phyloP scores from a whole-genome alignment of 257 asterid species.

The Linaria vulgaris region DNA sequence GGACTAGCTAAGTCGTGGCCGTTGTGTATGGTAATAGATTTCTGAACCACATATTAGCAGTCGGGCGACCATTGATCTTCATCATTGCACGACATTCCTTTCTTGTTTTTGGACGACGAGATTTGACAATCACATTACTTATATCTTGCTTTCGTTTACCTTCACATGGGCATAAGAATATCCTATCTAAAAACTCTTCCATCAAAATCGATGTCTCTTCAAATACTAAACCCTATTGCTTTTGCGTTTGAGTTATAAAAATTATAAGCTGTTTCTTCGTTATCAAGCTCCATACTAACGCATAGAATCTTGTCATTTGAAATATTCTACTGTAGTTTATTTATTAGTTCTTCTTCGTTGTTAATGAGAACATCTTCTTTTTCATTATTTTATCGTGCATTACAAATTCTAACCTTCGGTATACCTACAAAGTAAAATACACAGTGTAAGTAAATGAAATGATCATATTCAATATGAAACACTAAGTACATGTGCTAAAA shows the following conservation, averaged over 20 bases:
- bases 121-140: neutral
- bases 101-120: slow-evolving; percentile 3
- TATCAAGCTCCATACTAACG: slow-evolving; percentile 18
- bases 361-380: neutral
- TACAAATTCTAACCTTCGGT: neutral
- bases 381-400: neutral
- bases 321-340: neutral
- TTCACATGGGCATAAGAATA: slow-evolving; percentile 6
- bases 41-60: neutral
- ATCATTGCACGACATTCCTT: slow-evolving; percentile 3
- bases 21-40: no score
- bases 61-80: neutral
- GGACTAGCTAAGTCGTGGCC: no score
- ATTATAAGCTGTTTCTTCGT: neutral
- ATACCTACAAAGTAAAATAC: no score
- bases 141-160: neutral
- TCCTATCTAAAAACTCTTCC: neutral
- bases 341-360: neutral
- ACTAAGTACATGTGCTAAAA: no score
- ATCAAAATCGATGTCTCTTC: neutral
- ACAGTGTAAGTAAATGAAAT: no score
- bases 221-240: slow-evolving; percentile 1
- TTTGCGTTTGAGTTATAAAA: slow-evolving; percentile 12
- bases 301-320: neutral
- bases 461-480: no score